Evolutionary conservation across 2,329 filamentous ascomycete genomes (phyloP), one percentile per base, ranked within the genome.

Genomic region (Pseudogymnoascus sp.): DNA sequence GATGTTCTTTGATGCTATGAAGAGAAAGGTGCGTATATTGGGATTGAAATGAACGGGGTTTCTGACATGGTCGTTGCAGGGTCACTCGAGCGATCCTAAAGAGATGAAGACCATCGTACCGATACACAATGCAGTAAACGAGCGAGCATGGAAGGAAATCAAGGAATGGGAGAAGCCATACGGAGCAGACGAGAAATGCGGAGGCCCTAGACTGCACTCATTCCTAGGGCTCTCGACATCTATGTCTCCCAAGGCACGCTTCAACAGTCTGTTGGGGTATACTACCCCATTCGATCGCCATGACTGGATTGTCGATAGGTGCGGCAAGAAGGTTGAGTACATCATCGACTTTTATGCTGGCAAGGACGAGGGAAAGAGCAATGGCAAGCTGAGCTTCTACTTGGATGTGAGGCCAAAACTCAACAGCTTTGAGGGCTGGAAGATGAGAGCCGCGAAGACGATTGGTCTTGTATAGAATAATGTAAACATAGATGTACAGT

Each of bases 281-380:
- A 87, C 89, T 65, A 82, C 88, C 62, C 95, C 95, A 1, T 99
- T 99, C 76, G 95, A 99, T 77, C 82, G 95, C 28, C 95, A 99
- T 75, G 95, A 99, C 76, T 99, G 95, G 95, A 87, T 97, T 23
- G 88, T 99, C 36, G 93, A 99, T 76, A 83, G 95, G 61, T 97
- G 95, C 73, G 93, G 90, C 31, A 88, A 81, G 19, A 85, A 85
- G 71, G 79, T 99, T 60, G 95, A 97, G 71, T 99, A 99, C 74
- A 89, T 99, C 40, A 99, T 99, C 75, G 95, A 99, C 76, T 99
- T 99, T 71, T 99, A 99, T 74, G 87, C 91, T 4, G 95, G 95
- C 0, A 79, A 82, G 31, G 73, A 72, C 26, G 73, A 75, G 1
- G 69, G 68, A 0, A 69, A 72, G 17, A 71, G 74, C 26, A 75